Base-by-base conservation (phyloP, 768 basidiomycete species). In the Trametes coccinea region DNA sequence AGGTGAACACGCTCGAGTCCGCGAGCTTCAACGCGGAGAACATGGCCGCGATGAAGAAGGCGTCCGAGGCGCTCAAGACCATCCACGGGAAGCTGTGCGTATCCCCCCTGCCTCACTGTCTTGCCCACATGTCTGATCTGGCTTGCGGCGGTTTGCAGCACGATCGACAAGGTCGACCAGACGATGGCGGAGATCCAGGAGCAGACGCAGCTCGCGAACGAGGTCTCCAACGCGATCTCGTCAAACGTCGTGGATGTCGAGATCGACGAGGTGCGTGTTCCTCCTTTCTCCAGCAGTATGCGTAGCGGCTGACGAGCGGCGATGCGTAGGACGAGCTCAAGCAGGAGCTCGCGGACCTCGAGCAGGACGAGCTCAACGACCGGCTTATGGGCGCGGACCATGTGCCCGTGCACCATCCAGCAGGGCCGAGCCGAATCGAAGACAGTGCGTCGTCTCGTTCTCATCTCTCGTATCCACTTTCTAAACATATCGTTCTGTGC, bases 1-100 rank as follows among this genome's bases (percentile, higher is more conserved):
- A 98, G 78, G 89, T 98, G 61, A 95, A 95, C 77, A 96, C 96
- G 17, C 84, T 98, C 47, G 97, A 98, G 75, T 93, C 92, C 14
- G 97, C 97, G 46, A 98, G 98, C 78, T 83, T 98, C 75, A 98
- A 99, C 74, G 89, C 91, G 70, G 95, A 98, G 82, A 98, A 95
- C 13, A 93, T 99, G 91, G 80, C 84, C 22, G 95, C 92, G 30
- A 97, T 99, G 92, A 97, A 95, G 89, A 90, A 91, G 75, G 96
- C 92, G 40, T 84, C 94, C 0, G 87, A 89, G 62, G 97, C 90
- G 30, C 84, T 98, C 74, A 89, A 89, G 75, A 82, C 84, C 50
- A 97, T 98, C 56, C 96, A 98, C 68, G 87, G 88, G 47, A 86
- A 87, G 70, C 81, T 97, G 95, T 97, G 64, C 72, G 94, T 87